Evolutionary conservation across 148 eudicot genomes (phyloP).

Genomic region (Camellia sinensis): DNA sequence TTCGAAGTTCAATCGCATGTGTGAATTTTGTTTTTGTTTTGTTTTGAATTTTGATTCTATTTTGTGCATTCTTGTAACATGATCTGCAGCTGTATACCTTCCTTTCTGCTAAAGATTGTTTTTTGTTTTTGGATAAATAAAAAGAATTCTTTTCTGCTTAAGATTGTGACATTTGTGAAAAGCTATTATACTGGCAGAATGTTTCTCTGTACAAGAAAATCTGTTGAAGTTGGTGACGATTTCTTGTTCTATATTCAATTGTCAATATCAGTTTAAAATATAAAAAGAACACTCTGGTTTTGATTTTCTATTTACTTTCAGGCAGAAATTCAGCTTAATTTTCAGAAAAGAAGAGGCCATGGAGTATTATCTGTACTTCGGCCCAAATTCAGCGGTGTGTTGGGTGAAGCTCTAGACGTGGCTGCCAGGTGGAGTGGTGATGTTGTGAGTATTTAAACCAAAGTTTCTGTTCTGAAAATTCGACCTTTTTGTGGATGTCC

Average conservation of each 20-base stretch:
- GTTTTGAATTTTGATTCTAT: not conserved
- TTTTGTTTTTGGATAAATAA: too few species aligned
- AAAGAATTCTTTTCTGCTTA: not conserved
- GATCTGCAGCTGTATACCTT: not conserved
- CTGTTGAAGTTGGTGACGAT: conserved; percentile 3
- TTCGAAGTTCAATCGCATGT: not conserved
- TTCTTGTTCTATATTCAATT: not conserved
- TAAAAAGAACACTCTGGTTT: not conserved
- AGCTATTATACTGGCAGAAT: not conserved
- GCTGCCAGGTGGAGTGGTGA: conserved; percentile 99
- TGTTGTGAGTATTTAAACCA: conserved; percentile 60
- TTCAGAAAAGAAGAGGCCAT: conserved; percentile 90
- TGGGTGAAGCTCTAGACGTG: conserved; percentile 96
- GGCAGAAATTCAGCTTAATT: conserved; percentile 93
- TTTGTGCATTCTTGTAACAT: not conserved
- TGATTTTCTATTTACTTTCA: conserved; percentile 31
- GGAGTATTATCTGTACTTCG: conserved; percentile 84
- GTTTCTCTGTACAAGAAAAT: not conserved
- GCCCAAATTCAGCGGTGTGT: conserved; percentile 92
- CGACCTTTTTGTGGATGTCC: not conserved
- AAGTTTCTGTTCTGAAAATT: not conserved
- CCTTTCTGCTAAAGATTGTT: not conserved
- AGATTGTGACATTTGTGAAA: not conserved
- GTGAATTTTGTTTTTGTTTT: not conserved
- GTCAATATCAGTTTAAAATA: not conserved